Conservation (phyloP, 768 basidiomycete genomes). For the Mycena floridula region DNA sequence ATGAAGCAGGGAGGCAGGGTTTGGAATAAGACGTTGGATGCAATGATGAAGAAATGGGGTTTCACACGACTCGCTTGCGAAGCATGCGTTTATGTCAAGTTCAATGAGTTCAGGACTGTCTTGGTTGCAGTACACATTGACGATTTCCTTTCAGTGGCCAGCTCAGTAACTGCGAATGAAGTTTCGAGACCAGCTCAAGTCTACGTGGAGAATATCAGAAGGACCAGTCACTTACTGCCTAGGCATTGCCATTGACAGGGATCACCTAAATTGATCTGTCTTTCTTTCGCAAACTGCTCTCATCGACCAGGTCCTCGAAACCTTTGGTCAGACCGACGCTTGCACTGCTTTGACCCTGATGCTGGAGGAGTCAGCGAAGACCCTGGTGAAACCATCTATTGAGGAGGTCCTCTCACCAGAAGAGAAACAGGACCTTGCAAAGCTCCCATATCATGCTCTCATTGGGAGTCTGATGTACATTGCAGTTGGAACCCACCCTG, state of each 20-base stretch:
- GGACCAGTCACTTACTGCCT: not conserved
- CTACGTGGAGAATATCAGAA: not conserved
- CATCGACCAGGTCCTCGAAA: not conserved
- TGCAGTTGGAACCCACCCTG: not conserved
- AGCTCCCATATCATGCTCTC: not conserved
- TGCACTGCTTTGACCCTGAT: not conserved
- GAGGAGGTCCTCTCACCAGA: not conserved
- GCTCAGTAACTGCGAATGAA: not conserved
- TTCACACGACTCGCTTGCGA: not conserved
- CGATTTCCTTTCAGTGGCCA: not conserved
- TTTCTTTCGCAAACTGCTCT: not conserved
- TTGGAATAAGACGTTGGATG: slow-evolving; percentile 1
- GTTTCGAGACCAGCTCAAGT: not conserved
- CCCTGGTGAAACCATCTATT: not conserved
- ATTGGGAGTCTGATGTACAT: not conserved
- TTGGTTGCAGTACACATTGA: not conserved
- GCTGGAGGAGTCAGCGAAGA: not conserved
- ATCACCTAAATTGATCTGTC: not conserved
- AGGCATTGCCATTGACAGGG: not conserved
- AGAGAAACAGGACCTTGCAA: not conserved
- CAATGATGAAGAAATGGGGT: not conserved
- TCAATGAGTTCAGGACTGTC: not conserved
- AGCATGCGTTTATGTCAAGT: not conserved
- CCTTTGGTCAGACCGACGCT: not conserved
- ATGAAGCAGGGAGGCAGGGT: slow-evolving; percentile 9